phyloP scores from a whole-genome alignment of 805 yeast genomes.

The Wickerhamiella alocasiicola region DNA sequence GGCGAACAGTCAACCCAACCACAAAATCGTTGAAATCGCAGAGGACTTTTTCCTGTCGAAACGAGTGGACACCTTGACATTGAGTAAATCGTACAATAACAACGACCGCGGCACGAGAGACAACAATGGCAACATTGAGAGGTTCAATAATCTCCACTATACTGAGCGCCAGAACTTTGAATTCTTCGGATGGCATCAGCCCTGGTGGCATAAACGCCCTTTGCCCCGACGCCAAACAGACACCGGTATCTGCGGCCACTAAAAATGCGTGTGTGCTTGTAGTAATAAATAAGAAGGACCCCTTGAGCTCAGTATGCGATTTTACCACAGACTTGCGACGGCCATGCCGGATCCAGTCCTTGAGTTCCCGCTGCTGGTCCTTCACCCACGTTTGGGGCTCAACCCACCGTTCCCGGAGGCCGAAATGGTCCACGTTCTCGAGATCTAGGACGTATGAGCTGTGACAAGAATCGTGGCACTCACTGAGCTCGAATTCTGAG shows the following conservation, averaged over 20 bases:
- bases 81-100: slow-evolving; percentile 4
- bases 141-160: slow-evolving; percentile 7
- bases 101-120: slow-evolving; percentile 7
- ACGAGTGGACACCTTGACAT: not conserved
- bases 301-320: not conserved
- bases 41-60: slow-evolving; percentile 9
- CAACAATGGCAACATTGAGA: slow-evolving; percentile 2
- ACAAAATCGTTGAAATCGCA: slow-evolving; percentile 7
- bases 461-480: not conserved
- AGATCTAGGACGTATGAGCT: not conserved
- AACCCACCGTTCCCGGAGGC: not conserved
- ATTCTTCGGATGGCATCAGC: not conserved
- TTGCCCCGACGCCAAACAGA: slow-evolving; percentile 1
- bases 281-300: not conserved
- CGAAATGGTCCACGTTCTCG: not conserved
- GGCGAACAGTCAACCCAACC: slow-evolving; percentile 2
- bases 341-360: slow-evolving; percentile 7
- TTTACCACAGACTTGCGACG: slow-evolving; percentile 2
- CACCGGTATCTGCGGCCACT: not conserved
- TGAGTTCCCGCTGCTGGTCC: slow-evolving; percentile 3
- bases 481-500: not conserved
- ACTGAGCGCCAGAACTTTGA: not conserved
- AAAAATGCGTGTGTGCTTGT: slow-evolving; percentile 4
- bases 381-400: slow-evolving; percentile 6
- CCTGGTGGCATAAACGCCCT: slow-evolving; percentile 3